Evolutionary conservation across 805 yeast genomes (phyloP).

Genomic region (Candida koratica): DNA sequence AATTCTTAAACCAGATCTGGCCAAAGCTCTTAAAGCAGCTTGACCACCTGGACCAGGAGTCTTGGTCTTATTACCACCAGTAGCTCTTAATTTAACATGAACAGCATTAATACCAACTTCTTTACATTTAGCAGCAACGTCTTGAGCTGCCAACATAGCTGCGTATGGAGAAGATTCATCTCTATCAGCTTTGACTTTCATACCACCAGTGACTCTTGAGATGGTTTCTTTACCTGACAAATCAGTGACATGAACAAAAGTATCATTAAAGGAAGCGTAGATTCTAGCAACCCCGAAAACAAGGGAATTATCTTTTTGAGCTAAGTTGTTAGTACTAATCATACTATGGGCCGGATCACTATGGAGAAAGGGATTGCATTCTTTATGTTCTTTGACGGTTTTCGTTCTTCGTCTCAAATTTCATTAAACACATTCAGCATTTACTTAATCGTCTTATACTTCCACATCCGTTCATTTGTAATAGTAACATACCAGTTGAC

Average conservation of each 20-base stretch:
- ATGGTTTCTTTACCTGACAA: slow-evolving; percentile 99
- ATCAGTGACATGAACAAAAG: slow-evolving; percentile 99
- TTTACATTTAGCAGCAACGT: slow-evolving; percentile 97
- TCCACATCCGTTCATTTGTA: neutral
- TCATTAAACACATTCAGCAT: too few relatives aligned
- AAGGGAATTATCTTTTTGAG: slow-evolving; percentile 78
- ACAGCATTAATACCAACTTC: slow-evolving; percentile 99
- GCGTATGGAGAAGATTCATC: slow-evolving; percentile 99
- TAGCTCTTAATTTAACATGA: slow-evolving; percentile 99
- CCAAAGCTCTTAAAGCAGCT: slow-evolving; percentile 97
- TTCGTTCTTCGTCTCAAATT: too few relatives aligned
- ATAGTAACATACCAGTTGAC: slow-evolving; percentile 34
- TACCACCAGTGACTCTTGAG: slow-evolving; percentile 99
- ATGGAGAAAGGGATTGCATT: too few relatives aligned
- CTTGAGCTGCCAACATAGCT: slow-evolving; percentile 99
- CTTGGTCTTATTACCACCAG: slow-evolving; percentile 99
- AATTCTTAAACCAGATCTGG: slow-evolving; percentile 99
- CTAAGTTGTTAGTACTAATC: slow-evolving; percentile 21
- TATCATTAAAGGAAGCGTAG: slow-evolving; percentile 99
- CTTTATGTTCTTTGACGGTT: too few relatives aligned
- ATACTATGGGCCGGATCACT: neutral
- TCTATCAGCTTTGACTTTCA: slow-evolving; percentile 99
- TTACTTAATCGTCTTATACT: too few relatives aligned
- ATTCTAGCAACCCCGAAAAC: slow-evolving; percentile 99
- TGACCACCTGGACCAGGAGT: slow-evolving; percentile 99